phyloP scores from a whole-genome alignment of 31 red algal genomes.

The Asparagopsis taxiformis region DNA sequence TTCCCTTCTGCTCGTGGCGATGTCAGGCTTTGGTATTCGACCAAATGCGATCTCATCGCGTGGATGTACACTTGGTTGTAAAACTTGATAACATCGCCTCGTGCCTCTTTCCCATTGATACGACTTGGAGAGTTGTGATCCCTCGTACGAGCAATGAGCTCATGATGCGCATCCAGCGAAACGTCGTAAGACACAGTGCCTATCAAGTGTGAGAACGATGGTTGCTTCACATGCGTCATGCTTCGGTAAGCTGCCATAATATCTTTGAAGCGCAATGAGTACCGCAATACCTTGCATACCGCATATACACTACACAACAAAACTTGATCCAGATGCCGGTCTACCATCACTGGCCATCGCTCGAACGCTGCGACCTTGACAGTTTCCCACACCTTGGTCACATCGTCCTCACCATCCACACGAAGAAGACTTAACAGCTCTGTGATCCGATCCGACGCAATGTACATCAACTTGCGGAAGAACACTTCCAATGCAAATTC shows the following conservation, averaged over 20 bases:
- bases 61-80: conserved; percentile 66
- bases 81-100: conserved; percentile 72
- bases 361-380: conserved; percentile 45
- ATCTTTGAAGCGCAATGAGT: conserved; percentile 37
- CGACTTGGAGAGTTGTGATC: not conserved
- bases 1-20: conserved; percentile 2
- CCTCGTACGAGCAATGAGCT: not conserved
- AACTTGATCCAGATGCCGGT: conserved; percentile 59
- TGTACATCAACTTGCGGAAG: conserved; percentile 35
- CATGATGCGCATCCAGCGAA: not conserved
- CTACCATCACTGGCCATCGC: conserved; percentile 28
- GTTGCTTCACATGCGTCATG: conserved; percentile 39
- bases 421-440: conserved; percentile 37
- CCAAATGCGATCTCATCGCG: conserved; percentile 40
- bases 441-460: conserved; percentile 27
- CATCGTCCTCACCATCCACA: conserved; percentile 1
- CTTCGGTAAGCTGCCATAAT: conserved; percentile 35
- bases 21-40: conserved; percentile 5
- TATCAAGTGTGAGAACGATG: conserved; percentile 21
- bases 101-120: not conserved
- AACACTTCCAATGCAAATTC: conserved; percentile 46
- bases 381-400: conserved; percentile 52
- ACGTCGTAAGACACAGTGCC: conserved; percentile 36
- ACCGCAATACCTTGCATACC: conserved; percentile 44
- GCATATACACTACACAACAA: conserved; percentile 64